These are phyloP conservation scores for Ciborinia camelliae DNA, from an alignment of 2,329 filamentous ascomycete genomes.

Conservation along the genomic window DNA sequence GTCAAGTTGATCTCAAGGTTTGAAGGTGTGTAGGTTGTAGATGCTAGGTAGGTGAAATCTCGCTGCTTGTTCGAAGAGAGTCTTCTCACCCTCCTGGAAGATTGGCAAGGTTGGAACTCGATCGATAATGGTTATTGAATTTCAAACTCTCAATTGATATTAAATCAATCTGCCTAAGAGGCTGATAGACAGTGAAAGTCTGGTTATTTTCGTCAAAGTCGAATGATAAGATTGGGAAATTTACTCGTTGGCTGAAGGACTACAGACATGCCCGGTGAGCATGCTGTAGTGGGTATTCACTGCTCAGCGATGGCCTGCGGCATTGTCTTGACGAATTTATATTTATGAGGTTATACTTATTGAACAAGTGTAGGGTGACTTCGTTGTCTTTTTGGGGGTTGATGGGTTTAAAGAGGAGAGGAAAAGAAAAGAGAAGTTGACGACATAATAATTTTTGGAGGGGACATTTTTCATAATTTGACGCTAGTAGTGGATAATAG, in stretches of 20 bases:
- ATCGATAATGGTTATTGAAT: conserved; percentile 36
- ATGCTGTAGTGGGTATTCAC: conserved; percentile 83
- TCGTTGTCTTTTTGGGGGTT: conserved; percentile 56
- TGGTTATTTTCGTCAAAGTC: conserved; percentile 67
- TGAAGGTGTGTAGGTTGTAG: neutral
- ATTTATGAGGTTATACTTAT: conserved; percentile 27
- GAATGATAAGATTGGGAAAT: conserved; percentile 55
- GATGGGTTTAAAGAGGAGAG: conserved; percentile 28
- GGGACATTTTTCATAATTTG: conserved; percentile 9
- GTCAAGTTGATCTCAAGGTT: neutral
- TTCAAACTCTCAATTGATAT: conserved; percentile 34
- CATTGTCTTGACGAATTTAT: conserved; percentile 70
- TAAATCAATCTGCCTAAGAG: conserved; percentile 22
- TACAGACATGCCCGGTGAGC: conserved; percentile 59
- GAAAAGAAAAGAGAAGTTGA: conserved; percentile 15
- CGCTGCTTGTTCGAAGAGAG: conserved; percentile 16
- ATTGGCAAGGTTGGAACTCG: conserved; percentile 30
- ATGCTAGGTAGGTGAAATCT: neutral
- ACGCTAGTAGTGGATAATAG: too few relatives aligned
- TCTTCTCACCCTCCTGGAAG: conserved; percentile 14
- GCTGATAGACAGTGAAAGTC: conserved; percentile 44
- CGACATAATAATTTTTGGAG: conserved; percentile 26
- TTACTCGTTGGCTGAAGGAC: conserved; percentile 78
- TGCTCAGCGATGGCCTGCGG: conserved; percentile 82
- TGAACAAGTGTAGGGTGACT: conserved; percentile 52